Evolutionary conservation across 192 early-diverging fungal species (phyloP), one percentile per base, ranked within the genome.

Genomic region (Linderina pennispora): DNA sequence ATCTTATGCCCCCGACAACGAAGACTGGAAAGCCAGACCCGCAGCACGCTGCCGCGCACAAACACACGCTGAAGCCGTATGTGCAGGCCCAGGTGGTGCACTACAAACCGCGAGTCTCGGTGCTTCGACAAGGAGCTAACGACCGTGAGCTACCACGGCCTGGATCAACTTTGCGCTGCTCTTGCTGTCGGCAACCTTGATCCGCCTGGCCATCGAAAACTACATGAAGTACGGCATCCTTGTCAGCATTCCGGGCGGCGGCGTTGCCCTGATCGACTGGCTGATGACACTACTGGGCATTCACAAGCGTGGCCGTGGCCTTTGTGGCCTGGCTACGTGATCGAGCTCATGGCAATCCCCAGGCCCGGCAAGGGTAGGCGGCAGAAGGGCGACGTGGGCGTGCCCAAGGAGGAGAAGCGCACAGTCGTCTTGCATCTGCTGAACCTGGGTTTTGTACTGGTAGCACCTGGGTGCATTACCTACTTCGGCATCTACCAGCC

Each of bases 141-240:
- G 7, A 84, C 84, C 19, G 86, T 87, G 44, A 88, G 86, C 65
- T 92, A 90, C 62, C 83, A 88, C 39, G 90, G 90, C 15, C 82
- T 92, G 56, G 67, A n/a, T 86, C 26, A 89, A 88, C 61, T 76
- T 92, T 37, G 40, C 60, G 43, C 57, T 91, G 78, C 76, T 92
- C 32, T 56, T 90, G 10, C 80, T 92, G 18, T 83, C 77, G 37
- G 91, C 86, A 19, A 84, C 83, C 58, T 88, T 88, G 43, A 62
- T 92, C 33, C 85, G 91, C 4, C 75, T 92, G 38, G 82, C 89
- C 32, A 83, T 91, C 34, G 91, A 94, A 54, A 94, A 94, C 59
- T 88, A 84, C 53, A 58, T 84, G 54, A 91, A 94, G 55, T 92
- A 94, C 45, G 91, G 91, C 25, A 78, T 92, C 23, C 63, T 92